A percentile compares a stretch with the other conserved stretches of the same genome.
Evolutionary conservation across 108 stramenopile species (phyloP).

Genomic region (Aureococcus anophagefferens): DNA sequence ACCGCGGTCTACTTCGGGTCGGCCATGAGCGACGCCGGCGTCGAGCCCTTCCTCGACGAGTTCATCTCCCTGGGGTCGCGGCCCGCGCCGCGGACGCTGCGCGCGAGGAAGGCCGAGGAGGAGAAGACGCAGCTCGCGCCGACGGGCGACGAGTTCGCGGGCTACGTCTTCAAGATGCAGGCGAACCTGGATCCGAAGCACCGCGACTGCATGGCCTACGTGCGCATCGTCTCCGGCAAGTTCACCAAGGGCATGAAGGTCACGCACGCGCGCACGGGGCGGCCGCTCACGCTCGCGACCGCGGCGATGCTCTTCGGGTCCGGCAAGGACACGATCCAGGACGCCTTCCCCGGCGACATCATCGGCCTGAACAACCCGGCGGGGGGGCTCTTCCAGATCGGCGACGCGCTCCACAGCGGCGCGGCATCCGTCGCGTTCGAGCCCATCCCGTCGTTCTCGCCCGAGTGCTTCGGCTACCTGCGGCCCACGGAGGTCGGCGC

Average conservation of each 20-base stretch:
- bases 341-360: slow-evolving; percentile 88
- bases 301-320: slow-evolving; percentile 86
- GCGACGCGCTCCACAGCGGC: slow-evolving; percentile 73
- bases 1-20: slow-evolving; percentile 86
- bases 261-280: slow-evolving; percentile 27
- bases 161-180: slow-evolving; percentile 90
- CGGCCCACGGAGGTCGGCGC: not conserved
- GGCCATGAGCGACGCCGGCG: slow-evolving; percentile 91
- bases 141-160: slow-evolving; percentile 75
- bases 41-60: slow-evolving; percentile 74
- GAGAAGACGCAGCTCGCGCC: slow-evolving; percentile 49
- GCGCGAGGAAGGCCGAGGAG: slow-evolving; percentile 29
- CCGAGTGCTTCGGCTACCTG: slow-evolving; percentile 78
- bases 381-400: slow-evolving; percentile 67
- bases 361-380: slow-evolving; percentile 89
- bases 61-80: slow-evolving; percentile 67
- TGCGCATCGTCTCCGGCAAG: slow-evolving; percentile 72
- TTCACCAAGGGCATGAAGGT: slow-evolving; percentile 92
- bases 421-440: slow-evolving; percentile 64
- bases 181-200: slow-evolving; percentile 93
- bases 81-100: slow-evolving; percentile 39
- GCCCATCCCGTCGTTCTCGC: slow-evolving; percentile 83
- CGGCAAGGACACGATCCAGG: slow-evolving; percentile 69
- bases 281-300: slow-evolving; percentile 47
- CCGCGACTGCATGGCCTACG: slow-evolving; percentile 83